Percentiles rank a stretch among this genome's conserved stretches.
Conservation (phyloP, 2,329 filamentous ascomycete species). For the Ceratocystis huliohia region DNA sequence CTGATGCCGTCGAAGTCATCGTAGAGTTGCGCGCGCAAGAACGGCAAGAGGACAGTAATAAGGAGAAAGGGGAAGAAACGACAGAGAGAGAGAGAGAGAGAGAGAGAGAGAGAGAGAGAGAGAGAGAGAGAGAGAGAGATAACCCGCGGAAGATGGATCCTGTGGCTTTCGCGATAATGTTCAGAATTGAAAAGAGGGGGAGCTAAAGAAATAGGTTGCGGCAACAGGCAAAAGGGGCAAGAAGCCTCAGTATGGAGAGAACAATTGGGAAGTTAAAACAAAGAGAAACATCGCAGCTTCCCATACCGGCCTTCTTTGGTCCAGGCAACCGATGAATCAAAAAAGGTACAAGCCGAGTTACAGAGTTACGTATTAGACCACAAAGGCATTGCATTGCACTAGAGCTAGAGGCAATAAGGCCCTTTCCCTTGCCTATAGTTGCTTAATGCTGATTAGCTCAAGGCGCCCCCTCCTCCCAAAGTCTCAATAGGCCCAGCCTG, state of each 20-base stretch:
- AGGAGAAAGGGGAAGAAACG: not conserved
- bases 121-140: not conserved
- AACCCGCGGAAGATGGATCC: not conserved
- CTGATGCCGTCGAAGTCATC: slow-evolving; percentile 17
- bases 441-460: slow-evolving; percentile 7
- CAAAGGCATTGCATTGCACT: not conserved
- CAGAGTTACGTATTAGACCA: not conserved
- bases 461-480: not conserved
- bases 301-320: not conserved
- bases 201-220: not conserved
- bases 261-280: not conserved
- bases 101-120: not conserved
- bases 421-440: not conserved
- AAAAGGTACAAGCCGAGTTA: not conserved
- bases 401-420: not conserved
- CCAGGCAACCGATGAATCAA: not conserved
- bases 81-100: not conserved
- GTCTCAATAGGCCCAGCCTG: not conserved
- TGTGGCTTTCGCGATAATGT: not conserved
- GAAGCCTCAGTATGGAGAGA: not conserved
- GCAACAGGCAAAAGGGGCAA: not conserved
- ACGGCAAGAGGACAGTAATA: not conserved
- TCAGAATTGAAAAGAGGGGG: not conserved
- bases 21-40: not conserved
- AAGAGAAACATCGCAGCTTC: not conserved